Base-by-base conservation (phyloP, 352 stramenopile genomes). In the Phytopythium chamaehyphon region DNA sequence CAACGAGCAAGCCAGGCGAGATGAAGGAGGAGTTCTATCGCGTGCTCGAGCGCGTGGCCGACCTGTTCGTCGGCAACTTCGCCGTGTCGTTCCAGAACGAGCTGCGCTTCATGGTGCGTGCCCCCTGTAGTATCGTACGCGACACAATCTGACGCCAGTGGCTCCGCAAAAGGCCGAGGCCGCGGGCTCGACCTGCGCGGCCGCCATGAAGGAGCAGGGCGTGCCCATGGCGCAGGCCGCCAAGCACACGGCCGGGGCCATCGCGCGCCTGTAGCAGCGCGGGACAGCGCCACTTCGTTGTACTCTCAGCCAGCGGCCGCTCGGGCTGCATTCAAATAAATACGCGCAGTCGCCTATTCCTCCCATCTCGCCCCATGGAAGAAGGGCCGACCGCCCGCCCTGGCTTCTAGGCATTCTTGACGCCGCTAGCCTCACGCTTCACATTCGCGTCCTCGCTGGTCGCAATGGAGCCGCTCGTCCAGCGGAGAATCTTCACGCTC, bases 51-150 rank as follows among this genome's bases (percentile, higher is more conserved):
- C 63, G 67, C 50, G 68, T 93, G 35, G 82, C 79, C 33, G 67
- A 88, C 51, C 66, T 93, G 48, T 51, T 93, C 40, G 83, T 93
- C 19, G 77, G 73, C 40, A 90, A 90, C 72, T 93, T 93, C 54
- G 78, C 72, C 0, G 78, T 76, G 26, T 90, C 83, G 11, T 86
- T 93, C 59, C 77, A 93, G 64, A 93, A 93, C 51, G 83, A 93
- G 48, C 63, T 93, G 43, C 83, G 83, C 51, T 90, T 93, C 51
- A 93, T 93, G 83, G 83, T 93, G 43, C 39, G 60, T 45, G 2
- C 28, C 12, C 28, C 51, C 12, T 11, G 2, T 37, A 11, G 19
- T n/a, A n/a, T n/a, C n/a, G n/a, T n/a, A n/a, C n/a, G n/a, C n/a
- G n/a, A n/a, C n/a, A n/a, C n/a, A n/a, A n/a, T n/a, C 10, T 48